These are phyloP conservation scores for Pulveroboletus ravenelii DNA, from an alignment of 768 basidiomycete species.

Conservation along the genomic window DNA sequence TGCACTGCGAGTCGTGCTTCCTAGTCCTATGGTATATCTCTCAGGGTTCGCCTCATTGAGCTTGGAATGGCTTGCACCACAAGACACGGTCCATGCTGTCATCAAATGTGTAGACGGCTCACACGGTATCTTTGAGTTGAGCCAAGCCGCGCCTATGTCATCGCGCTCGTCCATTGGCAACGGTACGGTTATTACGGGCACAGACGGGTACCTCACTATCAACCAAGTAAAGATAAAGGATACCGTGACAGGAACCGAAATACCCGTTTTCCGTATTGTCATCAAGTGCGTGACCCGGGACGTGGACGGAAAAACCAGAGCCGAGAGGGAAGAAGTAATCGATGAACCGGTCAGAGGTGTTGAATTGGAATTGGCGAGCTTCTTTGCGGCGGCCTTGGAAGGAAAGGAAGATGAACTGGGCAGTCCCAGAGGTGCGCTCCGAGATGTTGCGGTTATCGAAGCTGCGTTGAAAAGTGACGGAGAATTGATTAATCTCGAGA, in stretches of 20 bases:
- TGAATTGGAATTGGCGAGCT: constrained; percentile 50
- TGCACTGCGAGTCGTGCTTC: constrained; percentile 56
- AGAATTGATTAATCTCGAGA: constrained; percentile 50
- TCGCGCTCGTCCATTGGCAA: constrained; percentile 30
- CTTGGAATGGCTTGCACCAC: constrained; percentile 66
- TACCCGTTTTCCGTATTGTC: constrained; percentile 32
- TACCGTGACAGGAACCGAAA: constrained; percentile 21
- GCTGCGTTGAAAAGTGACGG: constrained; percentile 69
- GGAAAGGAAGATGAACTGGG: constrained; percentile 54
- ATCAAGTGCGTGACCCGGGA: constrained; percentile 32
- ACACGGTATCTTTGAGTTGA: constrained; percentile 60
- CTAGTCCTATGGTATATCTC: constrained; percentile 47
- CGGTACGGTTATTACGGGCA: constrained; percentile 52
- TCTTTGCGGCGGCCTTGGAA: constrained; percentile 47
- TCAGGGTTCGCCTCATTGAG: constrained; percentile 65
- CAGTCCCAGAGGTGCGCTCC: constrained; percentile 56
- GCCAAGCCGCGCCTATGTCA: constrained; percentile 53
- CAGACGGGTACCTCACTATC: constrained; percentile 55
- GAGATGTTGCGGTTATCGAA: constrained; percentile 77
- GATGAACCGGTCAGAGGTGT: constrained; percentile 51
- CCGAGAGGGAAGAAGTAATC: constrained; percentile 41
- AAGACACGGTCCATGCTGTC: constrained; percentile 70
- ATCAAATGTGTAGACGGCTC: constrained; percentile 43
- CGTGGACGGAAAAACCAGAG: constrained; percentile 15
- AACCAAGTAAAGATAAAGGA: constrained; percentile 29